These are phyloP conservation scores for Plasmodium inui DNA, from an alignment of 169 alveolate genomes.

Conservation along the genomic window DNA sequence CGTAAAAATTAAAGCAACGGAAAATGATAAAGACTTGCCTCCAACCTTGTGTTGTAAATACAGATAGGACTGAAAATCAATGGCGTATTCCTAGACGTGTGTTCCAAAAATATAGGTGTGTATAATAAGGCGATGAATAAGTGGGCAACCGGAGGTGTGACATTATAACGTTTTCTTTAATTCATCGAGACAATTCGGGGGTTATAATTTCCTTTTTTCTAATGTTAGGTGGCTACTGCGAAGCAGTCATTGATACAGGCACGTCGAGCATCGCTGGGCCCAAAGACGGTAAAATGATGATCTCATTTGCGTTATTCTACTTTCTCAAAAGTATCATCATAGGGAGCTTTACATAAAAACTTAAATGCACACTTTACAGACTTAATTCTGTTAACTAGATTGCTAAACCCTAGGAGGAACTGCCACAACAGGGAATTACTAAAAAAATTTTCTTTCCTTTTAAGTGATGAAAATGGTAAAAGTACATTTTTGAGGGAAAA, in stretches of 20 bases:
- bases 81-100: slow-evolving; percentile 55
- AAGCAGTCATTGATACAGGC: slow-evolving; percentile 74
- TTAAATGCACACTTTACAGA: slow-evolving; percentile 19
- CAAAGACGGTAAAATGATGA: slow-evolving; percentile 29
- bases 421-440: slow-evolving; percentile 26
- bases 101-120: slow-evolving; percentile 55
- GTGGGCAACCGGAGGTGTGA: background rate
- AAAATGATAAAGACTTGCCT: background rate
- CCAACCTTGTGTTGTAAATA: slow-evolving; percentile 8
- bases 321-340: background rate
- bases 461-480: slow-evolving; percentile 52
- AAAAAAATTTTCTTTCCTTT: slow-evolving; percentile 66
- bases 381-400: slow-evolving; percentile 51
- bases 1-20: background rate
- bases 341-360: background rate
- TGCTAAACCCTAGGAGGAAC: slow-evolving; percentile 26
- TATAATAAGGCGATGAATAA: background rate
- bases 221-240: slow-evolving; percentile 51
- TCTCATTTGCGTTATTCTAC: background rate
- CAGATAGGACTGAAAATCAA: slow-evolving; percentile 61
- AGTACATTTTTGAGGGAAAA: background rate
- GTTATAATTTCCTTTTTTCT: background rate
- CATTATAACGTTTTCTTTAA: background rate
- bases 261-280: slow-evolving; percentile 76
- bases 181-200: background rate